Base-by-base conservation (phyloP, 495 filamentous ascomycete genomes). In the Daldinia caldariorum region DNA sequence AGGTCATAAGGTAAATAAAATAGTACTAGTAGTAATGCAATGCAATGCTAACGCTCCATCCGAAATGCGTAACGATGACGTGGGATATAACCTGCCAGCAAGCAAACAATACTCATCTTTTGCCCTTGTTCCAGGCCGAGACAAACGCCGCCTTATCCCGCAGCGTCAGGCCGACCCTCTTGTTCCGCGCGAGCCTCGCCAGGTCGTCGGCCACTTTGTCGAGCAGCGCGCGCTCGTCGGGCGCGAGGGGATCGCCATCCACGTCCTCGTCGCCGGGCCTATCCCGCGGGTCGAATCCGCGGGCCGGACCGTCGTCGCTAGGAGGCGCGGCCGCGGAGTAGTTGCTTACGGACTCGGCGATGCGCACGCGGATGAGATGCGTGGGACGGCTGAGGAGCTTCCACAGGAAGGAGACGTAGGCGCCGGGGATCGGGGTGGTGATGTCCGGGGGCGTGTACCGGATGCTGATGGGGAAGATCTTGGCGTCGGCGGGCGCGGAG, bases 161-260 rank as follows among this genome's bases (percentile, higher is more conserved):
- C 63, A 96, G 82, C 1, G 92, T 91, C 76, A 99, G 76, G 0
- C 89, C 92, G 14, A 99, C 92, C 39, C 96, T 84, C 85, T 94
- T 97, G n/a, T 93, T 93, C 64, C 95, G 84, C 1, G 93, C 94
- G 63, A 99, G 78, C 38, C 94, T 82, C n/a, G 96, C 94, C 54
- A 99, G 80, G 13, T 93, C 89, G 45, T 98, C 95, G 1, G 87
- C 92, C 12, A 97, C 87, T 14, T 86, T 83, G 70, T 97, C 91
- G 58, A 94, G 76, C 32, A 94, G 75, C 51, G 79, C 79, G 70
- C 82, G 84, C 73, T 95, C 91, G 39, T 86, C 83, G 16, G 74
- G 69, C 14, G 82, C 89, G 7, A 86, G 65, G 0, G 80, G 79
- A 4, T 77, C 83, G 49, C 77, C 67, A 31, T 75, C 74, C 75